phyloP scores from a whole-genome alignment of 495 filamentous ascomycete genomes.

The Aspergillus homomorphus region DNA sequence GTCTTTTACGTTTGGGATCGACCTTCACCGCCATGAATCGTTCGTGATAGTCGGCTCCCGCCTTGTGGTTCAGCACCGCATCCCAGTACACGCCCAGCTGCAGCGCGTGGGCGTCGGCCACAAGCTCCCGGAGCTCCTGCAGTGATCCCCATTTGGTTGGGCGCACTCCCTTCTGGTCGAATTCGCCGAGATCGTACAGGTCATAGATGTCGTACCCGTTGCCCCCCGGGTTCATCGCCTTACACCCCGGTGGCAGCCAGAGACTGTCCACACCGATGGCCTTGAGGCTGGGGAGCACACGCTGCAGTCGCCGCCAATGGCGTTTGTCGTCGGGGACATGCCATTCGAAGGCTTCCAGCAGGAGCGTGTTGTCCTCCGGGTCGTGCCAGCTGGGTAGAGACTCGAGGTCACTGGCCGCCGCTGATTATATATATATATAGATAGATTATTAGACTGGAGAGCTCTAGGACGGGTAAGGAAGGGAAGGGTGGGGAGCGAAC shows the following conservation, averaged over 20 bases:
- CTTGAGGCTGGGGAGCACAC: constrained; percentile 51
- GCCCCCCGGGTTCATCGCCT: constrained; percentile 56
- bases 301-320: constrained; percentile 60
- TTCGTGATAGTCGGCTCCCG: constrained; percentile 62
- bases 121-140: constrained; percentile 55
- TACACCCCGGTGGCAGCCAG: constrained; percentile 73
- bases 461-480: neutral
- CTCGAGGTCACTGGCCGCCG: constrained; percentile 22
- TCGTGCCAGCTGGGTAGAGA: constrained; percentile 28
- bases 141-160: constrained; percentile 67
- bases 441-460: neutral
- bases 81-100: constrained; percentile 65
- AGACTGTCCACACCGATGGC: constrained; percentile 60
- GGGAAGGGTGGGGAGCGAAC: constrained; percentile 7
- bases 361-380: constrained; percentile 50
- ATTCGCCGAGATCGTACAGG: constrained; percentile 74
- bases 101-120: constrained; percentile 42
- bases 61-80: constrained; percentile 76
- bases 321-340: constrained; percentile 59
- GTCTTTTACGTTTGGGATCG: constrained; percentile 45
- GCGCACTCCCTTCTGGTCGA: constrained; percentile 64
- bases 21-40: constrained; percentile 59
- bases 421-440: constrained; percentile 6
- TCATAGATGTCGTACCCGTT: constrained; percentile 78
- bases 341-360: constrained; percentile 75